Conservation (phyloP, 148 eudicot genomes). For the Rheum nobile region DNA sequence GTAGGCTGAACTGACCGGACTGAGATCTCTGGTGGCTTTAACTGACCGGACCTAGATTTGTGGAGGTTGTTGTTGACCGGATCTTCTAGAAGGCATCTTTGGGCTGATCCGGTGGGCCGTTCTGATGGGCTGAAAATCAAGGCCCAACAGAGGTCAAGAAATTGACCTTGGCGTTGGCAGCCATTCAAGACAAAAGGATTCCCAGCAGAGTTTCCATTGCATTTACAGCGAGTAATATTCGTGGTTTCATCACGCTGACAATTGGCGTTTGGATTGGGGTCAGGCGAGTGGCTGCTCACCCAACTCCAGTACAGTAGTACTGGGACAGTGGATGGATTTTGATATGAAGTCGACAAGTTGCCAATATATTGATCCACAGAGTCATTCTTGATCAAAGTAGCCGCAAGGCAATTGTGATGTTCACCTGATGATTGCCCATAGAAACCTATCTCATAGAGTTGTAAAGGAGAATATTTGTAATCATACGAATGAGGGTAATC, state of each 20-base stretch:
- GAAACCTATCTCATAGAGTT: background rate
- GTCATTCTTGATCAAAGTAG: background rate
- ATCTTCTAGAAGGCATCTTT: too few species aligned
- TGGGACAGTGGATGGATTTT: background rate
- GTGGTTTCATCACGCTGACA: background rate
- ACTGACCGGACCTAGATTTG: too few species aligned
- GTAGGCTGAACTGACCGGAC: too few species aligned
- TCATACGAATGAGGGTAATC: too few species aligned
- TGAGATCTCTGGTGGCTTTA: too few species aligned
- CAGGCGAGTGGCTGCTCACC: background rate
- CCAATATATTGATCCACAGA: background rate
- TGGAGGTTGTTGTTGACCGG: too few species aligned
- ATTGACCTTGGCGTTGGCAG: background rate
- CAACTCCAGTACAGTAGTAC: background rate
- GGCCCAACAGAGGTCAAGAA: too few species aligned
- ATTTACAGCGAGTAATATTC: background rate
- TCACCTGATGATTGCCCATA: background rate
- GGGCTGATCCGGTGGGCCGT: too few species aligned
- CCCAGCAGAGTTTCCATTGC: background rate
- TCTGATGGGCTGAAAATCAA: too few species aligned
- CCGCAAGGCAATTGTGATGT: background rate
- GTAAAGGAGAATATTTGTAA: background rate
- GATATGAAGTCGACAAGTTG: background rate
- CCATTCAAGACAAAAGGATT: background rate
- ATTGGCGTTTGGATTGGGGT: background rate